A percentile compares a stretch with the other conserved stretches of the same genome.
phyloP scores from a whole-genome alignment of 2,329 filamentous ascomycete species.

The Botrytis elliptica region DNA sequence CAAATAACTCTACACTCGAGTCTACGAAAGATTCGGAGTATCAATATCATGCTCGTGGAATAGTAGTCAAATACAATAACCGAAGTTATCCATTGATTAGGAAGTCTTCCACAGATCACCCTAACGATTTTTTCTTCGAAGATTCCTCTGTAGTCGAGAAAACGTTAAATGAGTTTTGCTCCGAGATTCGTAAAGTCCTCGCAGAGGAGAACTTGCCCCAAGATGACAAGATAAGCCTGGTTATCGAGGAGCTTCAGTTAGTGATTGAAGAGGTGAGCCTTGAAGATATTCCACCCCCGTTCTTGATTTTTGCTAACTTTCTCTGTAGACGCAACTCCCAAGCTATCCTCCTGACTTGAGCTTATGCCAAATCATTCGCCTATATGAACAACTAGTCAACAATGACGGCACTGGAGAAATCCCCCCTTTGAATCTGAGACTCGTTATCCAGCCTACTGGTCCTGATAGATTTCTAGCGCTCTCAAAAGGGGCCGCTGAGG shows the following conservation, averaged over 20 bases:
- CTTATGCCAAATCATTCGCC: slow-evolving; percentile 56
- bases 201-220: slow-evolving; percentile 51
- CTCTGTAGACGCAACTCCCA: slow-evolving; percentile 45
- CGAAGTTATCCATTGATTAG: slow-evolving; percentile 19
- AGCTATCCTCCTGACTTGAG: slow-evolving; percentile 48
- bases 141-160: slow-evolving; percentile 54
- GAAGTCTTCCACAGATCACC: slow-evolving; percentile 42
- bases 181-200: slow-evolving; percentile 54
- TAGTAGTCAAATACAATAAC: slow-evolving; percentile 18
- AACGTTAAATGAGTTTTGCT: slow-evolving; percentile 54
- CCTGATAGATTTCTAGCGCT: slow-evolving; percentile 52
- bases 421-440: slow-evolving; percentile 56
- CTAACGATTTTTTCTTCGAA: slow-evolving; percentile 56
- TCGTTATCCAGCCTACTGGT: slow-evolving; percentile 55
- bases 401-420: slow-evolving; percentile 56
- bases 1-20: background rate
- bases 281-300: background rate
- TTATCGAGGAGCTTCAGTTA: slow-evolving; percentile 54
- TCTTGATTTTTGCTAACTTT: slow-evolving; percentile 35
- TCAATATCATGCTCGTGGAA: slow-evolving; percentile 12
- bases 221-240: slow-evolving; percentile 56
- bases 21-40: background rate
- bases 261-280: slow-evolving; percentile 56
- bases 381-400: slow-evolving; percentile 57
- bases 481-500: slow-evolving; percentile 51